Evolutionary conservation across 2,329 filamentous ascomycete species (phyloP).

Genomic region (Sporothrix luriei): DNA sequence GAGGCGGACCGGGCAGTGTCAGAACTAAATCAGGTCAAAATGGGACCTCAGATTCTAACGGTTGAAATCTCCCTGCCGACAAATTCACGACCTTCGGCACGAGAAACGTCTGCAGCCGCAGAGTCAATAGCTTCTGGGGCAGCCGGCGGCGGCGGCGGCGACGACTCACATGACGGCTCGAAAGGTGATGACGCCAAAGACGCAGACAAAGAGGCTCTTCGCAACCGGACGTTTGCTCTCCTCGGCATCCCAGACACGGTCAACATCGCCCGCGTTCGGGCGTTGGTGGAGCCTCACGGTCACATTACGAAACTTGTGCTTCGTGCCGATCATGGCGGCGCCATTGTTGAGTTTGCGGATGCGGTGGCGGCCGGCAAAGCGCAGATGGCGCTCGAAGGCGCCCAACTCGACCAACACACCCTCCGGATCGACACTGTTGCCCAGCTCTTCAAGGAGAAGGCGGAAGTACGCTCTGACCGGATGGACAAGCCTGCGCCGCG

Average conservation of each 20-base stretch:
- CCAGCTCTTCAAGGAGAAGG: slow-evolving; percentile 58
- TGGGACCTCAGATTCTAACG: slow-evolving; percentile 67
- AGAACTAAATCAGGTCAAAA: slow-evolving; percentile 69
- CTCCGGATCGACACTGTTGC: slow-evolving; percentile 58
- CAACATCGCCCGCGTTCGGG: slow-evolving; percentile 79
- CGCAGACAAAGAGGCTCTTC: slow-evolving; percentile 35
- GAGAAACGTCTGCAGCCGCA: slow-evolving; percentile 43
- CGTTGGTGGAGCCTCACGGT: slow-evolving; percentile 68
- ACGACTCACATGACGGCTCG: slow-evolving; percentile 47
- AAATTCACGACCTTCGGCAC: slow-evolving; percentile 60
- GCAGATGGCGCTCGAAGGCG: slow-evolving; percentile 59
- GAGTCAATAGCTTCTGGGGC: slow-evolving; percentile 41
- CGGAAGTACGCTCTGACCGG: slow-evolving; percentile 49
- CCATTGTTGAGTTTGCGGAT: slow-evolving; percentile 79
- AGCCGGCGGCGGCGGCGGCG: slow-evolving; percentile 44
- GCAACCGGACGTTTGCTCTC: slow-evolving; percentile 66
- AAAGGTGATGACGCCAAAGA: slow-evolving; percentile 34
- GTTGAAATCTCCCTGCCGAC: slow-evolving; percentile 63
- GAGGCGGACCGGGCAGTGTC: slow-evolving; percentile 67
- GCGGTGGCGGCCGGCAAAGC: slow-evolving; percentile 72
- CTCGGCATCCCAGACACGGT: slow-evolving; percentile 90
- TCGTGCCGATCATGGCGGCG: slow-evolving; percentile 79
- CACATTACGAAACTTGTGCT: slow-evolving; percentile 74
- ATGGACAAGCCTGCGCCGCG: slow-evolving; percentile 44
- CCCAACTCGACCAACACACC: slow-evolving; percentile 54